phyloP scores from a whole-genome alignment of 331 rosid species.

The Acacia pycnantha region DNA sequence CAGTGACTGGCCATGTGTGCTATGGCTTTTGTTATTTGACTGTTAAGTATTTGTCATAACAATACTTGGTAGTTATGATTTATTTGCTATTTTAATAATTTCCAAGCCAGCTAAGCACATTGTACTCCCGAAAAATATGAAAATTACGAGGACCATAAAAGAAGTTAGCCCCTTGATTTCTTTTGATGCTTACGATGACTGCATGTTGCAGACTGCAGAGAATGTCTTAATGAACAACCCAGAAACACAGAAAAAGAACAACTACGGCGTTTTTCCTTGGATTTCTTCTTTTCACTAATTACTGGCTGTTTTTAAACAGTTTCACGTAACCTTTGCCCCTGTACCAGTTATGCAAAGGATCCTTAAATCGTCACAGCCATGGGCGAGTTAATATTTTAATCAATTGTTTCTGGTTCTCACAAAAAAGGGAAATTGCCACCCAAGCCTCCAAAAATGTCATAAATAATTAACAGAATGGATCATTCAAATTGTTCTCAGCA shows the following conservation, averaged over 20 bases:
- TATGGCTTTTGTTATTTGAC: neutral
- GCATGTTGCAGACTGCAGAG: slow-evolving; percentile 25
- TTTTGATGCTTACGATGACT: slow-evolving; percentile 29
- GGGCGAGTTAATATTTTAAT: neutral
- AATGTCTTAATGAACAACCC: slow-evolving; percentile 4
- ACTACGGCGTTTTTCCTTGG: neutral
- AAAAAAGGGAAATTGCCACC: neutral
- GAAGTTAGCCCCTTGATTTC: slow-evolving; percentile 27
- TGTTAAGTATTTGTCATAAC: neutral
- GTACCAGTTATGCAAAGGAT: neutral
- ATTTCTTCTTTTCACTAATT: neutral
- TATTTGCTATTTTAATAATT: neutral
- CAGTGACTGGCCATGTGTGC: slow-evolving; percentile 35
- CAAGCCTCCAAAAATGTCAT: neutral
- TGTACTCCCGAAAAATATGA: neutral
- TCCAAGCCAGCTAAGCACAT: neutral
- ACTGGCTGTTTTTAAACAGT: neutral
- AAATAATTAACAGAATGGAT: slow-evolving; percentile 21
- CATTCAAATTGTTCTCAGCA: neutral
- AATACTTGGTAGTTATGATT: neutral
- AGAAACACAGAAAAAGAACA: neutral
- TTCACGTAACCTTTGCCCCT: neutral
- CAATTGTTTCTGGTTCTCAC: neutral
- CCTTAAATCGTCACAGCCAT: neutral
- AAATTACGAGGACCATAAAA: neutral